A percentile compares a stretch with the other conserved stretches of the same genome.
phyloP scores from a whole-genome alignment of 2,329 filamentous ascomycete species.

The Fusarium sp. region DNA sequence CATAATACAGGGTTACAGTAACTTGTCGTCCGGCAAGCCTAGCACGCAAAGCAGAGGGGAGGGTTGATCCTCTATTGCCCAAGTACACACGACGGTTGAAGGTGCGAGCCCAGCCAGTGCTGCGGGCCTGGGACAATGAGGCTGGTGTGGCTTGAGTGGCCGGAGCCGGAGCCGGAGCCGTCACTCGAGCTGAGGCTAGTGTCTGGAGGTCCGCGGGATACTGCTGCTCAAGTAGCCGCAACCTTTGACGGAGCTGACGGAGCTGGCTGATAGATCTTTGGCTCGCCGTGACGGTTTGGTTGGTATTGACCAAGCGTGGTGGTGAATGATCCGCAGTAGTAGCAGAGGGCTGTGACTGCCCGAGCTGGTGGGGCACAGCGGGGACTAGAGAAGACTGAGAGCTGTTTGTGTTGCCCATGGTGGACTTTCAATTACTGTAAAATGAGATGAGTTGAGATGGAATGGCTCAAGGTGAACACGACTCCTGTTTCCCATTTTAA shows the following conservation, averaged over 20 bases:
- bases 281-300: background rate
- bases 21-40: background rate
- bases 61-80: background rate
- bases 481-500: too few species aligned
- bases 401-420: background rate
- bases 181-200: background rate
- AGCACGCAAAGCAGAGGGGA: background rate
- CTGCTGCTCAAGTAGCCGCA: background rate
- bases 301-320: too few species aligned
- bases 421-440: background rate
- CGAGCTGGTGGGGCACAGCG: too few species aligned
- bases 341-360: too few species aligned
- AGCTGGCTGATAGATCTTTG: background rate
- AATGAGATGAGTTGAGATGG: background rate
- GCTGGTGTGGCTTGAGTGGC: background rate
- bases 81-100: background rate
- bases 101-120: background rate
- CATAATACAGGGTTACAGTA: background rate
- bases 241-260: background rate
- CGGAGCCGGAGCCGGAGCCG: background rate
- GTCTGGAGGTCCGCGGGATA: background rate
- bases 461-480: background rate
- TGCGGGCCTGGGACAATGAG: background rate
- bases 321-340: too few species aligned
- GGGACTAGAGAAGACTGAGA: too few species aligned